A percentile compares a stretch with the other conserved stretches of the same genome.
Conservation (phyloP, 352 stramenopile genomes). For the Aphanomyces cochlioides region DNA sequence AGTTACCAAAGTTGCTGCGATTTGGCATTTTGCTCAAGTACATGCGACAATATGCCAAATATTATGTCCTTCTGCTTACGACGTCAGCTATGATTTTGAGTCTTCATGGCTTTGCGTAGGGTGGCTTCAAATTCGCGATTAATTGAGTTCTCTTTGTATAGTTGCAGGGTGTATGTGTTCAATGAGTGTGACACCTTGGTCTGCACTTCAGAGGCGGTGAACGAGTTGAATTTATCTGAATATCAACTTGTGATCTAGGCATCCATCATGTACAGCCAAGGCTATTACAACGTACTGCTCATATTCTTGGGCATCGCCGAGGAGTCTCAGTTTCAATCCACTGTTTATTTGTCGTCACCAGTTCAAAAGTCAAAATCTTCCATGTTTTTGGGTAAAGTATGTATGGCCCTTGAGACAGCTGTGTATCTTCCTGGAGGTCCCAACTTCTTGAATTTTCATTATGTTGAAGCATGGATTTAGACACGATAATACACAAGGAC, state of each 20-base stretch:
- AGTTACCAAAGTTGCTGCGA: constrained; percentile 72
- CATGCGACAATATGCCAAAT: constrained; percentile 76
- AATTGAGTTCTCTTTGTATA: not conserved
- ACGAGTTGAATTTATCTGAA: not conserved
- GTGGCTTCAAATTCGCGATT: not conserved
- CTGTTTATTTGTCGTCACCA: constrained; percentile 12
- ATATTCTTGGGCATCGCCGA: constrained; percentile 14
- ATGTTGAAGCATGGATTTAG: constrained; percentile 13
- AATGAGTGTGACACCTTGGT: constrained; percentile 45
- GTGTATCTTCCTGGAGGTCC: constrained; percentile 61
- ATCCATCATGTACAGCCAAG: constrained; percentile 21
- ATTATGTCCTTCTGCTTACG: constrained; percentile 72
- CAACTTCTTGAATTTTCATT: not conserved
- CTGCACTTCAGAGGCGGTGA: not conserved
- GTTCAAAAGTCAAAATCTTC: not conserved
- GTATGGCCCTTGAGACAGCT: constrained; percentile 68
- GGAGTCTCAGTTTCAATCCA: constrained; percentile 7
- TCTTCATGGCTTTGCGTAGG: constrained; percentile 58
- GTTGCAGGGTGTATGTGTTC: constrained; percentile 55
- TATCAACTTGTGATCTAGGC: constrained; percentile 5
- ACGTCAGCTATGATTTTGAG: constrained; percentile 58
- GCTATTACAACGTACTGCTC: constrained; percentile 21
- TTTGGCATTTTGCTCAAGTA: constrained; percentile 71
- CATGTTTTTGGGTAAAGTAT: constrained; percentile 69
- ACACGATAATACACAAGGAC: constrained; percentile 78